Evolutionary conservation across 805 yeast genomes (phyloP), one percentile per base, ranked within the genome.

Genomic region (Kazachstania bromeliacearum): DNA sequence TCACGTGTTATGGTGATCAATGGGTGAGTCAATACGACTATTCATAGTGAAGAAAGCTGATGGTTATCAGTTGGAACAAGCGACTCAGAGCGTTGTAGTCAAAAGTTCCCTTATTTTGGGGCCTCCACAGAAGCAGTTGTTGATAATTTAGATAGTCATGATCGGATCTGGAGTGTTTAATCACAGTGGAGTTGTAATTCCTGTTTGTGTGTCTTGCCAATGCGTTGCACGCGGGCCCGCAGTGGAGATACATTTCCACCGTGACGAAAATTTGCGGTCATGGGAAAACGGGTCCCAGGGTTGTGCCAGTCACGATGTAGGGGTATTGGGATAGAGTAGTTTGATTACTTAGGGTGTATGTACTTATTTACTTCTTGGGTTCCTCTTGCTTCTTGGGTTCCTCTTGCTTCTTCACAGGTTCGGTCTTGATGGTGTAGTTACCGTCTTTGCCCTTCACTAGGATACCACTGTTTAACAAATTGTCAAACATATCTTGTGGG

Each of bases 401-500:
- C 14, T 22, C 27, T 22, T 22, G 21, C n/a, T n/a, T n/a, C n/a
- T n/a, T n/a, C 5, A 24, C 31, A 13, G 15, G 22, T 15, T n/a
- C n/a, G n/a, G 21, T 20, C 32, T 39, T 33, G 22, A 54, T 37
- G 5, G 44, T 25, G 53, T 73, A 77, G 46, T 75, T 70, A 22
- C 80, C 82, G 21, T 75, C 73, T 15, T 70, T 74, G 14, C 69
- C 70, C 43, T 76, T 70, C 36, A 73, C 75, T 38, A 89, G 66
- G 38, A 79, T 67, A 1, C 89, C 92, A 42, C 77, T 77, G 15
- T 75, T 73, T 28, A 76, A 59, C 49, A 85, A 67, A 33, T 73
- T 72, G 23, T 75, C 79, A 53, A 89, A 88, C 81, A 85, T 76
- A 54, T 85, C 95, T 55, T 85, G 95, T 13, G 97, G 96, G 39